Percentiles rank a stretch among this genome's conserved stretches.
Evolutionary conservation across 495 filamentous ascomycete genomes (phyloP).

Genomic region (Penicillium argentinense): DNA sequence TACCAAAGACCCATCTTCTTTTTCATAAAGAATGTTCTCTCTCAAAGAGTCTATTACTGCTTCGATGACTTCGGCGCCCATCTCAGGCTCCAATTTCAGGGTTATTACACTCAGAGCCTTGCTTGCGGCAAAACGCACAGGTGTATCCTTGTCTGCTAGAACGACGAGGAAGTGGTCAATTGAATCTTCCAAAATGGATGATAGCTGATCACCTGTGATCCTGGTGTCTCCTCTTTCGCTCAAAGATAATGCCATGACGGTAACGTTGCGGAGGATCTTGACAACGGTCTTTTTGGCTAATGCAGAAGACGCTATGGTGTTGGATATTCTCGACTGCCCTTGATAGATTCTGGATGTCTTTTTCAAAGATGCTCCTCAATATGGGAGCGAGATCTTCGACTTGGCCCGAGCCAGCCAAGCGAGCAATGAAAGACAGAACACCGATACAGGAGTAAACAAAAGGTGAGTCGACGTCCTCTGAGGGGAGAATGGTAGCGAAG

Average conservation of each 20-base stretch:
- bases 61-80: conserved; percentile 83
- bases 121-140: conserved; percentile 84
- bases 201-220: conserved; percentile 41
- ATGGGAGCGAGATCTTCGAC: conserved; percentile 52
- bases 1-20: conserved; percentile 37
- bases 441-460: conserved; percentile 67
- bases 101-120: conserved; percentile 89
- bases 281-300: conserved; percentile 75
- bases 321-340: conserved; percentile 39
- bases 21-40: conserved; percentile 71
- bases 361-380: conserved; percentile 49
- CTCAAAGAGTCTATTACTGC: conserved; percentile 74
- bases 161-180: conserved; percentile 72
- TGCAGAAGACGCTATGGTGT: conserved; percentile 62
- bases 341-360: conserved; percentile 43
- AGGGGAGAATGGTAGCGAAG: conserved; percentile 52
- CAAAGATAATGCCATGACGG: conserved; percentile 57
- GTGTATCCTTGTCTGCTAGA: conserved; percentile 82
- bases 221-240: conserved; percentile 37
- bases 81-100: conserved; percentile 70
- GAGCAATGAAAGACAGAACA: conserved; percentile 73
- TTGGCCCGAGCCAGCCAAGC: conserved; percentile 60
- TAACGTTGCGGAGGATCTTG: conserved; percentile 76
- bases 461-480: conserved; percentile 26
- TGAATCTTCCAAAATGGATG: conserved; percentile 48